Evolutionary conservation across 805 yeast species (phyloP).

Genomic region (Wickerhamomyces mucosus): DNA sequence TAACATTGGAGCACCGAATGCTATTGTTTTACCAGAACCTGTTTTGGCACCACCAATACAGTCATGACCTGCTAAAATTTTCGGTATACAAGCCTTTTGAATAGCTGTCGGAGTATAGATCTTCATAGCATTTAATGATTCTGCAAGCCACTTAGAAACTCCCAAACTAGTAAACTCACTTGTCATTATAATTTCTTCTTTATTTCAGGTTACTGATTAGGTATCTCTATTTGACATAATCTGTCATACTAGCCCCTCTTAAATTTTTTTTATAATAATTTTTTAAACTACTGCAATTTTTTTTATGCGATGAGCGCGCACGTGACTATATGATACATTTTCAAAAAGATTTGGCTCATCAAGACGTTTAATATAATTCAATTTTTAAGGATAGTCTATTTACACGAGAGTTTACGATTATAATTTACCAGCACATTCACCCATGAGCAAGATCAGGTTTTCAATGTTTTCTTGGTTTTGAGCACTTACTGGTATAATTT

Average conservation of each 20-base stretch:
- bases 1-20: slow-evolving; percentile 96
- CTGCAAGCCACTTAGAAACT: slow-evolving; percentile 77
- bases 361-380: no score
- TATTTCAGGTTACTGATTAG: background rate
- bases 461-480: slow-evolving; percentile 63
- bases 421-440: slow-evolving; percentile 29
- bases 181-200: slow-evolving; percentile 6
- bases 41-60: slow-evolving; percentile 98
- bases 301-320: no score
- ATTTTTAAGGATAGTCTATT: no score
- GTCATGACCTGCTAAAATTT: slow-evolving; percentile 72
- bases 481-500: slow-evolving; percentile 80
- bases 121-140: slow-evolving; percentile 72
- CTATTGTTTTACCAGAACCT: slow-evolving; percentile 96
- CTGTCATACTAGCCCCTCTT: no score
- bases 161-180: slow-evolving; percentile 59
- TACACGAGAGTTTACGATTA: no score
- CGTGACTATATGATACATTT: no score
- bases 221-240: no score
- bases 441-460: slow-evolving; percentile 62
- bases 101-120: slow-evolving; percentile 79
- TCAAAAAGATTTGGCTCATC: no score
- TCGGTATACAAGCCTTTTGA: slow-evolving; percentile 84
- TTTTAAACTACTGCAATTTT: no score
- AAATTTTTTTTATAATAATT: no score